phyloP scores from a whole-genome alignment of 495 filamentous ascomycete genomes.

The Aspergillus coremiiformis region DNA sequence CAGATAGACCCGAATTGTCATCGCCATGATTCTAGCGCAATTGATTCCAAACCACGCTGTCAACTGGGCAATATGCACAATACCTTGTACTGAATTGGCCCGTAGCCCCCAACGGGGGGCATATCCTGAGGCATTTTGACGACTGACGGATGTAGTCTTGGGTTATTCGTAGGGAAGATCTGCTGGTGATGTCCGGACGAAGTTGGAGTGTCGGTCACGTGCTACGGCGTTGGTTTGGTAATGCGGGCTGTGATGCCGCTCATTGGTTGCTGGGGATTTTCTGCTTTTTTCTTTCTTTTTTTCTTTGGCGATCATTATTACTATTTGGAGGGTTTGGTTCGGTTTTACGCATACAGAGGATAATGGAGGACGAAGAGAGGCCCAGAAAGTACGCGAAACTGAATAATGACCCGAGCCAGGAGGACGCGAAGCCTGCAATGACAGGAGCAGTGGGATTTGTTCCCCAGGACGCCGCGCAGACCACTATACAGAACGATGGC shows the following conservation, averaged over 20 bases:
- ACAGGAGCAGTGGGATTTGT: conserved; percentile 22
- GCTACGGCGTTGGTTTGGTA: conserved; percentile 21
- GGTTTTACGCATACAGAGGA: neutral
- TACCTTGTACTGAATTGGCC: conserved; percentile 92
- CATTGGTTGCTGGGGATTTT: conserved; percentile 25
- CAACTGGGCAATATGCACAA: conserved; percentile 17
- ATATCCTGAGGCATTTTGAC: conserved; percentile 67
- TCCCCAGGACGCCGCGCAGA: conserved; percentile 9
- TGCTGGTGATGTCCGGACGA: conserved; percentile 23
- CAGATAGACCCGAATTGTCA: neutral
- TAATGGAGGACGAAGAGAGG: conserved; percentile 49
- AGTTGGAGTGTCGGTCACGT: conserved; percentile 37
- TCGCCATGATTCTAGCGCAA: too few relatives aligned
- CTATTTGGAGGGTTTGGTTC: conserved; percentile 3
- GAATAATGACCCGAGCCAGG: conserved; percentile 21
- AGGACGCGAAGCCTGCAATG: conserved; percentile 26
- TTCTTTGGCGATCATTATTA: neutral
- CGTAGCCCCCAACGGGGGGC: conserved; percentile 90
- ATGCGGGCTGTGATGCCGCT: conserved; percentile 23
- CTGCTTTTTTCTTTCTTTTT: neutral
- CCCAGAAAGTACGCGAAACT: conserved; percentile 47
- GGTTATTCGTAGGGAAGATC: conserved; percentile 11
- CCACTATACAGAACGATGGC: conserved; percentile 5
- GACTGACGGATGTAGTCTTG: conserved; percentile 13
- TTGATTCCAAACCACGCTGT: neutral